phyloP scores from a whole-genome alignment of 179 eudicot genomes.

The Vitellaria paradoxa region DNA sequence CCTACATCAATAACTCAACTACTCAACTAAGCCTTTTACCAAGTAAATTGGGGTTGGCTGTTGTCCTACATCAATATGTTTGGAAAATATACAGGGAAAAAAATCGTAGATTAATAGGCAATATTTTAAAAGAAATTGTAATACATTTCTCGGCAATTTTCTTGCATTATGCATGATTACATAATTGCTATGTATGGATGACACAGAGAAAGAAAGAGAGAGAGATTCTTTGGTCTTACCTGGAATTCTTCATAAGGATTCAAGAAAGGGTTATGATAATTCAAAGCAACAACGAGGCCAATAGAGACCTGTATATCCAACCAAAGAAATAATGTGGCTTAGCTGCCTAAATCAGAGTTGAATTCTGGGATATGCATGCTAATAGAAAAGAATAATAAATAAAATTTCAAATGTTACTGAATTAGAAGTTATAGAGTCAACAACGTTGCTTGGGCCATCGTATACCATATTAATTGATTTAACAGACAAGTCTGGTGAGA shows the following conservation, averaged over 20 bases:
- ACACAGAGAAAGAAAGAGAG: conserved; percentile 2
- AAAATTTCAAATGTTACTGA: background rate
- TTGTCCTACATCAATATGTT: background rate
- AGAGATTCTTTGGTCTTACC: conserved; percentile 35
- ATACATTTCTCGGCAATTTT: background rate
- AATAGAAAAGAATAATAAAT: background rate
- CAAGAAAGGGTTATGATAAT: conserved; percentile 87
- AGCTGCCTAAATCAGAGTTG: background rate
- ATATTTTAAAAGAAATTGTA: background rate
- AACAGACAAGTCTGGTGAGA: background rate
- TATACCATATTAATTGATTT: background rate
- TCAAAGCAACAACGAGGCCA: conserved; percentile 88
- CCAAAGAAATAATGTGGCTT: conserved; percentile 7
- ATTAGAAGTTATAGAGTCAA: background rate
- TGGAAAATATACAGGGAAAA: background rate
- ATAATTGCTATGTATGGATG: background rate
- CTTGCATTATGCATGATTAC: background rate
- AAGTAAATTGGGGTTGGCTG: no score
- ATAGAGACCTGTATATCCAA: conserved; percentile 64
- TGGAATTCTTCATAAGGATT: conserved; percentile 97
- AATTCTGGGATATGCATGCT: background rate
- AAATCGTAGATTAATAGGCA: background rate
- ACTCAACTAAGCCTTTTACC: no score
- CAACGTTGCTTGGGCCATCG: background rate
- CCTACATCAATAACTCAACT: background rate